Conservation (phyloP, 805 yeast species). For the Candida maltosa region DNA sequence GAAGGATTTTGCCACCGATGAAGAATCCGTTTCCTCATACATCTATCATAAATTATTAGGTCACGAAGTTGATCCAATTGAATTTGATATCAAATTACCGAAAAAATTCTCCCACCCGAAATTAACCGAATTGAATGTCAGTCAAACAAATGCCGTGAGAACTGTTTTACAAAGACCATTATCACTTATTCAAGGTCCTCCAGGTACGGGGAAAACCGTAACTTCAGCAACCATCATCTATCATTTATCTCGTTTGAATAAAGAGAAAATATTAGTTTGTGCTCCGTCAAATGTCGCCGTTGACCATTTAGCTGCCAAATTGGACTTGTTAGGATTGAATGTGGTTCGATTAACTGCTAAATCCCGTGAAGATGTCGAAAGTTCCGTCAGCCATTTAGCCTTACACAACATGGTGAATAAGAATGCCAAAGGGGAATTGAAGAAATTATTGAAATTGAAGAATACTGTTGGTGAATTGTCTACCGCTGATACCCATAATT, state of each 20-base stretch:
- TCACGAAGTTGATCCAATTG: slow-evolving; percentile 64
- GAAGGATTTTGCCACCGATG: slow-evolving; percentile 64
- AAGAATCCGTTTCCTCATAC: slow-evolving; percentile 67
- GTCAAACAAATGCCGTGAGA: slow-evolving; percentile 77
- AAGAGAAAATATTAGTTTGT: slow-evolving; percentile 74
- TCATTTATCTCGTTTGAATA: slow-evolving; percentile 62
- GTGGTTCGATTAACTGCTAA: slow-evolving; percentile 78
- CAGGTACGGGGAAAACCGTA: slow-evolving; percentile 85
- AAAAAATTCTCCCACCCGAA: slow-evolving; percentile 58
- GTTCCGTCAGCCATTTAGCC: slow-evolving; percentile 54
- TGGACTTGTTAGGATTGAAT: slow-evolving; percentile 65
- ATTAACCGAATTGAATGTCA: slow-evolving; percentile 67
- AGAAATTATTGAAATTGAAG: slow-evolving; percentile 54
- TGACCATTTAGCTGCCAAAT: slow-evolving; percentile 79
- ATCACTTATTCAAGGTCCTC: slow-evolving; percentile 86
- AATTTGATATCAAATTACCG: slow-evolving; percentile 63
- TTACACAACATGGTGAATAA: slow-evolving; percentile 51
- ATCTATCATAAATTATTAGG: slow-evolving; percentile 79
- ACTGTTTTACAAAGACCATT: slow-evolving; percentile 68
- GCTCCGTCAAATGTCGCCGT: slow-evolving; percentile 97
- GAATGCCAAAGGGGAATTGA: slow-evolving; percentile 53
- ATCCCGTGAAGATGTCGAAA: slow-evolving; percentile 77
- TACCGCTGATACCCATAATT: slow-evolving; percentile 44
- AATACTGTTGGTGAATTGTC: slow-evolving; percentile 70
- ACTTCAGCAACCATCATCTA: slow-evolving; percentile 87